A percentile compares a stretch with the other conserved stretches of the same genome.
phyloP scores from a whole-genome alignment of 2,329 filamentous ascomycete species.

The Akanthomyces lecanii region DNA sequence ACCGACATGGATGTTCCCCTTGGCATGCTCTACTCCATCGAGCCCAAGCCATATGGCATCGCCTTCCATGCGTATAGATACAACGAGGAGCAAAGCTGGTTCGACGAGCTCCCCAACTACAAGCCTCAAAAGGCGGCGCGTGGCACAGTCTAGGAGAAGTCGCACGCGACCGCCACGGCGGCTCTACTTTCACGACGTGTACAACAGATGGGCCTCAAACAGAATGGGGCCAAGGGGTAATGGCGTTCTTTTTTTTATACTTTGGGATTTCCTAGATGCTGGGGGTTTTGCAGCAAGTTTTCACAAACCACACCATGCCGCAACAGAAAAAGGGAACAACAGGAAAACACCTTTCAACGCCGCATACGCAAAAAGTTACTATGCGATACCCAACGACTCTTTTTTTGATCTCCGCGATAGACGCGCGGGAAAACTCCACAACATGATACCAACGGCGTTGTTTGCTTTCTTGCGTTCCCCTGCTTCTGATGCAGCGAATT shows the following conservation, averaged over 20 bases:
- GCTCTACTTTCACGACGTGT: slow-evolving; percentile 5
- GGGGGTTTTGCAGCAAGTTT: slow-evolving; percentile 9
- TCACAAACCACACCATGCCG: background rate
- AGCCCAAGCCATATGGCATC: slow-evolving; percentile 96
- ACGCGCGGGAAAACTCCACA: background rate
- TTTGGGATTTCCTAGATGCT: background rate
- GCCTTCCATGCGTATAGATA: slow-evolving; percentile 96
- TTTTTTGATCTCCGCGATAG: slow-evolving; percentile 5
- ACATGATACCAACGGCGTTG: slow-evolving; percentile 13
- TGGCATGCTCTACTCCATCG: slow-evolving; percentile 89
- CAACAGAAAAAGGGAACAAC: slow-evolving; percentile 10
- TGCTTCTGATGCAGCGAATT: background rate
- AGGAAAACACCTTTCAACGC: slow-evolving; percentile 10
- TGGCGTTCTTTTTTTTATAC: background rate
- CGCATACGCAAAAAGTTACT: background rate
- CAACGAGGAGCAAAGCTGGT: slow-evolving; percentile 72
- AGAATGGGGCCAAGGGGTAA: background rate
- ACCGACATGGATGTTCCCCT: slow-evolving; percentile 91
- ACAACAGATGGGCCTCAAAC: slow-evolving; percentile 6
- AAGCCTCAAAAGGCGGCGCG: slow-evolving; percentile 56
- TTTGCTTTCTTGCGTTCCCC: slow-evolving; percentile 1
- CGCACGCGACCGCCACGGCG: background rate
- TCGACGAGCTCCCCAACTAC: slow-evolving; percentile 82
- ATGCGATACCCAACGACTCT: background rate
- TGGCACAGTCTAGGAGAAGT: slow-evolving; percentile 20